Evolutionary conservation across 176 grass and related monocot genomes (phyloP).

Genomic region (Triticum monococcum): DNA sequence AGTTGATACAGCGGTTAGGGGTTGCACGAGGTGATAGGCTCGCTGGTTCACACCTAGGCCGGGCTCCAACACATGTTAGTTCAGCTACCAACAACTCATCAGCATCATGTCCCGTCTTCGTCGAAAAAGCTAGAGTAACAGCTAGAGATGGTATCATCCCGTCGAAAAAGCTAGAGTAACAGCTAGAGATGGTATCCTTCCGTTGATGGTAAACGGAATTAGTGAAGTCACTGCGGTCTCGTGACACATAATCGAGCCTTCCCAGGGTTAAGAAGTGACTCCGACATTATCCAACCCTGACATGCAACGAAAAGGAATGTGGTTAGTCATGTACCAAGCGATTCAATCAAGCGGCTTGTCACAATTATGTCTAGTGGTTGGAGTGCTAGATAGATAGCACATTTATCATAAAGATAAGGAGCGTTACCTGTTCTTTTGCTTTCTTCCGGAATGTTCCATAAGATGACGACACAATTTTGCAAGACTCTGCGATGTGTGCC

Average conservation of each 20-base stretch:
- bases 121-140: constrained; percentile 15
- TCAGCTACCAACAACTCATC: constrained; percentile 35
- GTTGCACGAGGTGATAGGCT: background rate
- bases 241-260: constrained; percentile 50
- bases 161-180: constrained; percentile 1
- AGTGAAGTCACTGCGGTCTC: constrained; percentile 52
- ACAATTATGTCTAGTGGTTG: constrained; percentile 24
- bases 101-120: constrained; percentile 20
- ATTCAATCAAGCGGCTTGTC: background rate
- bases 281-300: constrained; percentile 96
- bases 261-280: constrained; percentile 80
- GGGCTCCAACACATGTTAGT: constrained; percentile 34
- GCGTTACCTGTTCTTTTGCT: constrained; percentile 82
- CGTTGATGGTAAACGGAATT: background rate
- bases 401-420: constrained; percentile 29
- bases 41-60: constrained; percentile 19
- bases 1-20: background rate
- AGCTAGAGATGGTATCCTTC: constrained; percentile 3
- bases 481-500: constrained; percentile 81
- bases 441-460: constrained; percentile 91
- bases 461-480: constrained; percentile 84
- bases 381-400: background rate
- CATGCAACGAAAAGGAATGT: constrained; percentile 19
- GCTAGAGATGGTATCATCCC: constrained; percentile 1
- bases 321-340: constrained; percentile 11